These are phyloP conservation scores for Lachnellula cervina DNA, from an alignment of 2,329 filamentous ascomycete species.

Conservation along the genomic window DNA sequence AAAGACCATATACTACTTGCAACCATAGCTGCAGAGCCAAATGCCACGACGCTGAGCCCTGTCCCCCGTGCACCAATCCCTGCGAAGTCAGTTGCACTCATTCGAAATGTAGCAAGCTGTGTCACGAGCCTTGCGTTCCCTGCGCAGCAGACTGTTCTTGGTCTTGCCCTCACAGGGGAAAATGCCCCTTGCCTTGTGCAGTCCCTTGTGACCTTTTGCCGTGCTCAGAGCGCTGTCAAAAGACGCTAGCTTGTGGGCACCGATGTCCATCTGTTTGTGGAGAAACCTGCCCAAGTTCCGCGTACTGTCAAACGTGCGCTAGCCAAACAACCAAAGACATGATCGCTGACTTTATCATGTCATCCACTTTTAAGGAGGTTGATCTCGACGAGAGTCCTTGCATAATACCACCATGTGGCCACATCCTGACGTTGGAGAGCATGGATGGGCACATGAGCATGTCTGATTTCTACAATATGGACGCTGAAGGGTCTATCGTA, in stretches of 20 bases:
- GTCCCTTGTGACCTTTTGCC: conserved; percentile 65
- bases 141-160: conserved; percentile 55
- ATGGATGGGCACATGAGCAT: conserved; percentile 60
- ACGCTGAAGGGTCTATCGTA: conserved; percentile 32
- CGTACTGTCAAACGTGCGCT: conserved; percentile 55
- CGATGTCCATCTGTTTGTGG: conserved; percentile 62
- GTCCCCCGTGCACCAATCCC: conserved; percentile 41
- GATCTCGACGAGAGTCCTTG: conserved; percentile 56
- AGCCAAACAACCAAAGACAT: conserved; percentile 39
- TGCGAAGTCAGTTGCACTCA: conserved; percentile 56
- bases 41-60: conserved; percentile 49
- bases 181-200: conserved; percentile 48
- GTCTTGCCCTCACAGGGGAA: conserved; percentile 46
- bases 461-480: conserved; percentile 42
- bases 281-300: conserved; percentile 49
- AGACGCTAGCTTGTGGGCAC: conserved; percentile 53
- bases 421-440: conserved; percentile 54
- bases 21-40: conserved; percentile 45
- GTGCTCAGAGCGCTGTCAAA: conserved; percentile 55
- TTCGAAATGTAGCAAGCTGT: conserved; percentile 49
- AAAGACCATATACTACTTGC: conserved; percentile 49
- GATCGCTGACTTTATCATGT: conserved; percentile 53
- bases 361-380: conserved; percentile 50
- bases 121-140: conserved; percentile 56
- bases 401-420: conserved; percentile 58